Evolutionary conservation across 2,329 filamentous ascomycete species (phyloP).

Genomic region (Dactylonectria macrodidyma): DNA sequence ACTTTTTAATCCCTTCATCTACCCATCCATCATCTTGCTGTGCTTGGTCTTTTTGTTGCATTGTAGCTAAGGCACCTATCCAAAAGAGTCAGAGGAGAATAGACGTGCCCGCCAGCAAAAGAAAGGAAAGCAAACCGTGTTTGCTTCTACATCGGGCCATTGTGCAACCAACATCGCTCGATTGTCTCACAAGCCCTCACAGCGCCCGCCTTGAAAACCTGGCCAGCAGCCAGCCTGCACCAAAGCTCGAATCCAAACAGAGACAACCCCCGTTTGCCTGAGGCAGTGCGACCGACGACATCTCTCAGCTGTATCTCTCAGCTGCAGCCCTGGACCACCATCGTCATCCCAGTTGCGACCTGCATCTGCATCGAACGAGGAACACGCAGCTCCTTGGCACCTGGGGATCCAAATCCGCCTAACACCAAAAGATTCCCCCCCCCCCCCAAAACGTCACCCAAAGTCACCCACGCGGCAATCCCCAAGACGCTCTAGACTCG

Average conservation of each 20-base stretch:
- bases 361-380: conserved; percentile 15
- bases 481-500: conserved; percentile 29
- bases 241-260: background rate
- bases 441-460: background rate
- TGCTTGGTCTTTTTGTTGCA: conserved; percentile 23
- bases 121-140: conserved; percentile 28
- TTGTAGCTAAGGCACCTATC: conserved; percentile 20
- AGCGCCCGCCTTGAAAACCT: conserved; percentile 22
- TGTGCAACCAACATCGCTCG: conserved; percentile 5
- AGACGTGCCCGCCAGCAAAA: conserved; percentile 9
- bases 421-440: background rate
- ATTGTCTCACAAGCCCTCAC: conserved; percentile 16
- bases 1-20: conserved; percentile 21
- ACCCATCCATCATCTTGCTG: conserved; percentile 16
- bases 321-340: background rate
- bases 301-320: background rate
- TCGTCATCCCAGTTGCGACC: background rate
- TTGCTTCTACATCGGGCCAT: conserved; percentile 39
- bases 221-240: background rate
- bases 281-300: background rate
- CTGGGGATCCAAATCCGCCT: background rate
- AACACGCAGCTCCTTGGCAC: background rate
- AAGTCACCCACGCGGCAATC: conserved; percentile 14
- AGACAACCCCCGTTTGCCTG: conserved; percentile 13
- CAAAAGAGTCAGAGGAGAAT: background rate